Evolutionary conservation across 2,329 filamentous ascomycete genomes (phyloP).

Genomic region (Colletotrichum phormii): DNA sequence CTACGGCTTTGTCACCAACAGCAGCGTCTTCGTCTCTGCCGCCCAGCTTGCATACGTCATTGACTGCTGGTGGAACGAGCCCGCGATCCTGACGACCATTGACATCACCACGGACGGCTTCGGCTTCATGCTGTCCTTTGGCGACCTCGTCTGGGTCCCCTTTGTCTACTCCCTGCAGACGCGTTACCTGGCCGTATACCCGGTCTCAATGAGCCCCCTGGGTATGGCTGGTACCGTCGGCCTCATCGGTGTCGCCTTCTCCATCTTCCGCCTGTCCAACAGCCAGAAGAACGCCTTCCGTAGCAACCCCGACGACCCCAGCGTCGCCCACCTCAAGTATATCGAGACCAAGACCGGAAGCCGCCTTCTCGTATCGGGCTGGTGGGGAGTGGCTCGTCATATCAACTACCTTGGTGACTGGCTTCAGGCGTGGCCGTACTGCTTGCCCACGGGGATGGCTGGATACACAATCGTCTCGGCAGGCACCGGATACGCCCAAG

Average conservation of each 20-base stretch:
- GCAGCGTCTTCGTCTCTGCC: constrained; percentile 81
- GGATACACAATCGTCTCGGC: constrained; percentile 79
- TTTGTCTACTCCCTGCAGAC: constrained; percentile 89
- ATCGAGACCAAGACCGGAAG: constrained; percentile 88
- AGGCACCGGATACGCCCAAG: constrained; percentile 59
- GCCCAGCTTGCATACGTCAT: constrained; percentile 87
- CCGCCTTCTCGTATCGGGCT: constrained; percentile 84
- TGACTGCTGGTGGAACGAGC: constrained; percentile 88
- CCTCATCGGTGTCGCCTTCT: constrained; percentile 80
- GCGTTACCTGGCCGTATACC: constrained; percentile 86
- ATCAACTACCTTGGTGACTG: constrained; percentile 98
- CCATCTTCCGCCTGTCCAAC: constrained; percentile 94
- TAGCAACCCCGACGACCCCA: constrained; percentile 84
- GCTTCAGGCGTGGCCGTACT: constrained; percentile 93
- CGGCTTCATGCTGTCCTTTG: constrained; percentile 94
- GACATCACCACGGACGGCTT: constrained; percentile 95
- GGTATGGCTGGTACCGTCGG: constrained; percentile 74
- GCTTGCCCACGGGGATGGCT: constrained; percentile 84
- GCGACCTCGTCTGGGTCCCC: constrained; percentile 92
- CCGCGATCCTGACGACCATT: constrained; percentile 91
- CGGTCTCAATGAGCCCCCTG: constrained; percentile 77
- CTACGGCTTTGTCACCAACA: constrained; percentile 86
- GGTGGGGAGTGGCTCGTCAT: constrained; percentile 93
- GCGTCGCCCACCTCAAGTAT: constrained; percentile 82
- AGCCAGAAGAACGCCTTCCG: constrained; percentile 96